Evolutionary conservation across 352 stramenopile species (phyloP).

Genomic region (Phytopythium delawarense): DNA sequence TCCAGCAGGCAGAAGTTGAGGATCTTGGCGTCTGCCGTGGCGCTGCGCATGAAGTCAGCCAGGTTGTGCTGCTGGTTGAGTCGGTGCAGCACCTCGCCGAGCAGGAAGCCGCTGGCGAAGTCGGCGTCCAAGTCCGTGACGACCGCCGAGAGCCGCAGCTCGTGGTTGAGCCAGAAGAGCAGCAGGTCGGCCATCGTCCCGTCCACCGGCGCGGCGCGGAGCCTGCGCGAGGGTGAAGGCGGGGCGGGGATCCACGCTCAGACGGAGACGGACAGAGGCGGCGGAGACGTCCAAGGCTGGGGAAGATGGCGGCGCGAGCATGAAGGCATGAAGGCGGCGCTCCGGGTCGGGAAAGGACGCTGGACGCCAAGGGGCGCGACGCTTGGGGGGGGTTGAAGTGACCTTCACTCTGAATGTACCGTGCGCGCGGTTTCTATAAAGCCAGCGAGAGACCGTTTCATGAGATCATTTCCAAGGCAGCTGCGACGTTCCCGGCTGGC

Average conservation of each 20-base stretch:
- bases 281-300: neutral
- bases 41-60: conserved; percentile 67
- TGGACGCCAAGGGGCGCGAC: neutral
- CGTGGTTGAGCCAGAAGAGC: conserved; percentile 79
- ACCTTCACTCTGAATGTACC: neutral
- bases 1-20: conserved; percentile 88
- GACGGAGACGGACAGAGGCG: neutral
- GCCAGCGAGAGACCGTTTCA: neutral
- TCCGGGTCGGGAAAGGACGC: neutral
- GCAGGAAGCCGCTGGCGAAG: conserved; percentile 83
- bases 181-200: conserved; percentile 66
- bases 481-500: conserved; percentile 8
- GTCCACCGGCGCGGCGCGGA: neutral
- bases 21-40: conserved; percentile 77
- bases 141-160: conserved; percentile 61
- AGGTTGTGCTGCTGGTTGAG: conserved; percentile 91
- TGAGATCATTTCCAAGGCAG: conserved; percentile 1
- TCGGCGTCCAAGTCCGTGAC: conserved; percentile 65
- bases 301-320: neutral
- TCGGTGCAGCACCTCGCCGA: conserved; percentile 81
- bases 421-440: neutral
- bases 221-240: no score
- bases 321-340: neutral
- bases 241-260: no score
- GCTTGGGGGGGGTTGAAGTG: conserved; percentile 2